Evolutionary conservation across 2,329 filamentous ascomycete genomes (phyloP), one percentile per base, ranked within the genome.

Genomic region (Epichloe typhina): DNA sequence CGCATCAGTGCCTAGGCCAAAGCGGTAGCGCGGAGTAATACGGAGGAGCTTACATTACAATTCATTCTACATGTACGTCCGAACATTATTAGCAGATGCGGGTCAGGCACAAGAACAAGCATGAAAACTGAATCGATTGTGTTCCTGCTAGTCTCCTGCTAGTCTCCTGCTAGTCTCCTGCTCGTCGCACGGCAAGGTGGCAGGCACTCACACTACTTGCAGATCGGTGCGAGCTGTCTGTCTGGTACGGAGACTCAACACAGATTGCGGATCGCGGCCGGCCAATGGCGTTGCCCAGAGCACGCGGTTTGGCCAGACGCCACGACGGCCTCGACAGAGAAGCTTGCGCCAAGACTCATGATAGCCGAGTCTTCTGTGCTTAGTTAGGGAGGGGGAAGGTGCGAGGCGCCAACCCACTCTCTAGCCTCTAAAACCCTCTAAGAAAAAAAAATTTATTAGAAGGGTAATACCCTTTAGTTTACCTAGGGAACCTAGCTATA

Each of bases 221-320:
- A 38, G n/a, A 38, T 38, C 13, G 36, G 36, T 38, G 8, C 13
- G 36, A 13, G n/a, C 12, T 26, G 7, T 26, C 26, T 8, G n/a
- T 38, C 12, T n/a, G n/a, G 36, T 38, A 7, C 13, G 13, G 26
- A 31, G 26, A 31, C 26, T 23, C 40, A 23, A 11, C n/a, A 17
- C 15, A 42, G 26, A 49, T 26, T 13, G 46, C 17, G 46, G 46
- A 21, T 38, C n/a, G 36, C 13, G 4, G 36, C 35, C 19, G 36
- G 38, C 46, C 46, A 49, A 49, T 49, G 11, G 38, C 23, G 38
- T 49, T 49, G 46, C 46, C 46, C 23, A 21, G 23, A 23, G 15
- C 26, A 15, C 38, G 41, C 12, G 46, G 36, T 7, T 26, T 26
- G 23, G 23, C 21, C 37, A 33, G 38, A 47, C 46, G 46, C 46